Percentiles rank a stretch among this genome's conserved stretches.
phyloP scores from a whole-genome alignment of 441 rosid species.

The Bruguiera hainesii region DNA sequence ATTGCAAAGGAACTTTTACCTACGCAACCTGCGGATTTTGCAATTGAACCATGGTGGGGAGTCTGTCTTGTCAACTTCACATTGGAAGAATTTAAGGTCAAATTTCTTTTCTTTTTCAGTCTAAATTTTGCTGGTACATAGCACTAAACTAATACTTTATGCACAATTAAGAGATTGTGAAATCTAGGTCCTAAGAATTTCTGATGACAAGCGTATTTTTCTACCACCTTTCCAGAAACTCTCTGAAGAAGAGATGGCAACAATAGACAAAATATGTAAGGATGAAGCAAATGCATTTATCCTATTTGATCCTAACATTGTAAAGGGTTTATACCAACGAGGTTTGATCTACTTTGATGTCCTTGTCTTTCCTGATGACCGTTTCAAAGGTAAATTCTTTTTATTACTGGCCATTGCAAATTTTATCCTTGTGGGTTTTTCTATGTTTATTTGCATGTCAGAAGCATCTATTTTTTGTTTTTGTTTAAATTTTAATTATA shows the following conservation, averaged over 20 bases:
- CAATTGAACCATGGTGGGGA: slow-evolving; percentile 99
- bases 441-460: slow-evolving; percentile 12
- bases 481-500: too few relatives aligned
- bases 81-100: slow-evolving; percentile 95
- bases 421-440: not conserved
- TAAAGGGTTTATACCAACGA: slow-evolving; percentile 71
- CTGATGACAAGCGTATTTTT: slow-evolving; percentile 3
- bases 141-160: not conserved
- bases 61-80: slow-evolving; percentile 96
- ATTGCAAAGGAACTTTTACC: slow-evolving; percentile 95
- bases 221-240: slow-evolving; percentile 61
- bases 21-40: slow-evolving; percentile 82
- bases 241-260: slow-evolving; percentile 92
- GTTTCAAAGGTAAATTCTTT: slow-evolving; percentile 68
- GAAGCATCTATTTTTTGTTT: not conserved
- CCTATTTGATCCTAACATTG: slow-evolving; percentile 77
- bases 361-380: slow-evolving; percentile 90
- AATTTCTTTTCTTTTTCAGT: slow-evolving; percentile 16
- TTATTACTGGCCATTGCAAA: slow-evolving; percentile 12
- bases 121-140: slow-evolving; percentile 8
- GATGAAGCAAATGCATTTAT: slow-evolving; percentile 93
- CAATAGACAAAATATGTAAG: slow-evolving; percentile 94
- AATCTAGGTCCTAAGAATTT: too few relatives aligned
- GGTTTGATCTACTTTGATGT: slow-evolving; percentile 95
- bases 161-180: too few relatives aligned